Percentiles rank a stretch among this genome's conserved stretches.
phyloP scores from a whole-genome alignment of 805 yeast genomes.

The Saccharomyces eubayanus region DNA sequence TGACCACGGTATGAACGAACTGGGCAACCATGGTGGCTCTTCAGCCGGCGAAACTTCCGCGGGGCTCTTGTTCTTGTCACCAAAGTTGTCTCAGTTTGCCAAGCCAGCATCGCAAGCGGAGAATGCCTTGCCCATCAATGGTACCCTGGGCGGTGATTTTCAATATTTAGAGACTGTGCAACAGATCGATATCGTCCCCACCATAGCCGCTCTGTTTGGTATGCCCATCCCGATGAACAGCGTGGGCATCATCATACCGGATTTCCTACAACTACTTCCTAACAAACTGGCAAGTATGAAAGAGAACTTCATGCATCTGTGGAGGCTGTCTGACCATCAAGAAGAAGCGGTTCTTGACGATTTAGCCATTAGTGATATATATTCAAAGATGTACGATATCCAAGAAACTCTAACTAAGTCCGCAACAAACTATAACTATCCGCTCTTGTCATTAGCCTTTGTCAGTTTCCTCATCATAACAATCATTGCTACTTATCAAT shows the following conservation, averaged over 20 bases:
- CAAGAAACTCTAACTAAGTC: slow-evolving; percentile 47
- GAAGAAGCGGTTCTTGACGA: slow-evolving; percentile 1
- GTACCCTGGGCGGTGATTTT: slow-evolving; percentile 38
- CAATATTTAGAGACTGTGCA: slow-evolving; percentile 51
- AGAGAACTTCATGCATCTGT: slow-evolving; percentile 54
- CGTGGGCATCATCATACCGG: slow-evolving; percentile 61
- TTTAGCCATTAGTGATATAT: slow-evolving; percentile 15
- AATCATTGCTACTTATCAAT: background rate
- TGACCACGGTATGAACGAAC: slow-evolving; percentile 94
- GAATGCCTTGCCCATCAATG: slow-evolving; percentile 11
- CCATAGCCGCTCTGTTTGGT: slow-evolving; percentile 70
- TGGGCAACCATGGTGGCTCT: slow-evolving; percentile 96
- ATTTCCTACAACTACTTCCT: slow-evolving; percentile 47
- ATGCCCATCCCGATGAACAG: slow-evolving; percentile 87
- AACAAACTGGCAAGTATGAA: slow-evolving; percentile 27
- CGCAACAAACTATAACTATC: slow-evolving; percentile 66
- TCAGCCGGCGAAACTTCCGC: slow-evolving; percentile 88
- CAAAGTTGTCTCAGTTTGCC: slow-evolving; percentile 37
- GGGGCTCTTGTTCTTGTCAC: slow-evolving; percentile 63
- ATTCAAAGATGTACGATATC: slow-evolving; percentile 36
- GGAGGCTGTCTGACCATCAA: slow-evolving; percentile 22
- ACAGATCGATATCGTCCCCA: slow-evolving; percentile 93
- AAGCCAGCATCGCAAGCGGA: slow-evolving; percentile 11
- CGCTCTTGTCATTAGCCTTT: slow-evolving; percentile 35
- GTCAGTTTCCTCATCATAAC: slow-evolving; percentile 15